Evolutionary conservation across 345 rosid species (phyloP), one percentile per base, ranked within the genome.

Genomic region (Excoecaria agallocha): DNA sequence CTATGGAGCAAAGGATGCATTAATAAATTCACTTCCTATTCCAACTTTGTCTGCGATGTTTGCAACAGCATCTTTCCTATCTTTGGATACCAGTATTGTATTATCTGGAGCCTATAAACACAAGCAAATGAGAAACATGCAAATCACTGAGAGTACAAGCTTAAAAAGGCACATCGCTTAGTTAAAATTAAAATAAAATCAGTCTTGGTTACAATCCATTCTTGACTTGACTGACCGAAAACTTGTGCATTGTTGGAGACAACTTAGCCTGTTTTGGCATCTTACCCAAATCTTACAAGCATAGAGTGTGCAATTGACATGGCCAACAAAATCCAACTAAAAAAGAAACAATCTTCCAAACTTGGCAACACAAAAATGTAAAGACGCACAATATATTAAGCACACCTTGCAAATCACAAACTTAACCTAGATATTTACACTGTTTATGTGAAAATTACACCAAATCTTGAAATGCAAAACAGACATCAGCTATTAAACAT

Each of bases 1-100:
- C 87, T 88, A 88, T 0, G 98, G 98, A 70, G 90, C 78, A 85
- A 85, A 77, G 71, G 98, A 89, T n/a, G n/a, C n/a, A 74, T 91
- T 85, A 73, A 91, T 79, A 54, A 72, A 85, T 79, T 87, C 88
- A 74, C 72, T 76, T 78, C 66, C 81, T 73, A 92, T 92, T 66
- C 98, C 97, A 74, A 92, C 92, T 12, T 78, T 78, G 82, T 83
- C 84, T 30, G 96, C 98, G 55, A 89, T 83, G 35, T 87, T 78
- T 88, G 97, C 92, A 77, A 91, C 97, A 85, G 94, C 98, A 84
- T 89, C 98, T 92, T 92, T 94, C 95, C 97, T 87, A 75, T 94
- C 98, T 72, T 98, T 97, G 45, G 98, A 92, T 84, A 92, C 77
- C 74, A 94, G 87, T 61, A 94, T 68, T 70, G 90, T 91, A 75